A percentile compares a stretch with the other conserved stretches of the same genome.
phyloP scores from a whole-genome alignment of 2,329 filamentous ascomycete genomes.

The Xylariaceae sp. region DNA sequence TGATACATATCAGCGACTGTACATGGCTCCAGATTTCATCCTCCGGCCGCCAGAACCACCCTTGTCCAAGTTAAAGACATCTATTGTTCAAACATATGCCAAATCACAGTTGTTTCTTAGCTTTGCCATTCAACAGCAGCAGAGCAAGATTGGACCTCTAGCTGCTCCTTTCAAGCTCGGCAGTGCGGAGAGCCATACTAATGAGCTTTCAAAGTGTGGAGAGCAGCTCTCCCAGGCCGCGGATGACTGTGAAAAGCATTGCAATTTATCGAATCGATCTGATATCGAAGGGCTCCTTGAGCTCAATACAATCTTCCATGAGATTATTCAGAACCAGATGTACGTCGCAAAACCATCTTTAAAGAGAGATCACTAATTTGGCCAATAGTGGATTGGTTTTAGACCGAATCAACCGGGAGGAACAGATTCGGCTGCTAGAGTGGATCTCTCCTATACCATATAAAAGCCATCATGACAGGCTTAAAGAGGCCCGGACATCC shows the following conservation, averaged over 20 bases:
- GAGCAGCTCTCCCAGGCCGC: background rate
- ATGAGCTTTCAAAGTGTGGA: background rate
- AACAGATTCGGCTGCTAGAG: background rate
- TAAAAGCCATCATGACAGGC: constrained; percentile 5
- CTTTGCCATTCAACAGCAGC: background rate
- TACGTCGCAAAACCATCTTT: background rate
- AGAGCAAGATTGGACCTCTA: background rate
- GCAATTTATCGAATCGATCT: background rate
- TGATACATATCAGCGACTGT: constrained; percentile 11
- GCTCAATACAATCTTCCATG: background rate
- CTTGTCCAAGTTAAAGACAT: background rate
- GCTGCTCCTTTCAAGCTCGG: constrained; percentile 4
- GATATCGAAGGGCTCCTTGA: background rate
- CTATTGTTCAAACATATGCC: constrained; percentile 3
- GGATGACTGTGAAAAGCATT: background rate
- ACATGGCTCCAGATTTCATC: constrained; percentile 1
- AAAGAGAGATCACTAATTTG: background rate
- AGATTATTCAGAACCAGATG: background rate
- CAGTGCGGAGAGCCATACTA: background rate
- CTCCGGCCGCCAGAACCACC: background rate
- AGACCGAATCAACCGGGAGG: background rate
- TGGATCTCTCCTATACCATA: constrained; percentile 17
- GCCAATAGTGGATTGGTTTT: background rate
- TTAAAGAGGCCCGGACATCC: background rate
- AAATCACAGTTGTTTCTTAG: constrained; percentile 6